Evolutionary conservation across 2,329 filamentous ascomycete species (phyloP), one percentile per base, ranked within the genome.

Genomic region (Thielaviopsis punctulata): DNA sequence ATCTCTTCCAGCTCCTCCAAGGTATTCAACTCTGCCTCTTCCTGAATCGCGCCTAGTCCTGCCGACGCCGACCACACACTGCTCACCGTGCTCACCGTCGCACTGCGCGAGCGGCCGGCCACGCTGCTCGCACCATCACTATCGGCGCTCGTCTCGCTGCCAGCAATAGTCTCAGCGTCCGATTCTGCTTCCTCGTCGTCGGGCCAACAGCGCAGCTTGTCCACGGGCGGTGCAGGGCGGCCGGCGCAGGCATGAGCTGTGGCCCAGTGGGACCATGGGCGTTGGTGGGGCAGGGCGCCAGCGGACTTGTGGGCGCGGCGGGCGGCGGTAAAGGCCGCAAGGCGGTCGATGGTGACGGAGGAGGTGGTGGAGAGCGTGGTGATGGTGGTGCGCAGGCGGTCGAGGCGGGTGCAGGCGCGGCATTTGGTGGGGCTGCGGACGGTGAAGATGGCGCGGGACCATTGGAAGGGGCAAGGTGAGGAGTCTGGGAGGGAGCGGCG

Each of bases 361-460:
- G 53, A 45, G 4, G 50, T 55, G 12, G 47, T 55, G 21, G 48
- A 47, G 9, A 55, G 47, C 2, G 45, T 45, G 30, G 53, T 25
- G 30, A 55, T 55, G n/a, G 49, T 46, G 6, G 49, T 46, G 8
- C 49, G 36, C 2, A 55, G 25, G 5, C 53, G 41, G 43, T 50
- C 50, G 30, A 55, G 22, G 8, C 49, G 49, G 13, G 25, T 33
- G 43, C 53, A 55, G 23, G 46, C 22, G 13, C 41, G 46, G 46
- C 53, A 55, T 46, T 52, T 52, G 27, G 50, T 6, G 12, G 49
- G 8, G 36, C 27, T 45, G 18, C 53, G 53, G 18, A 55, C 19
- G 12, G 53, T 55, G 23, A 55, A 55, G 22, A 55, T 55, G 22
- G 53, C 49, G 47, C 53, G 53, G 24, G 53, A 55, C 53, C 53